phyloP scores from a whole-genome alignment of 331 rosid genomes.

The Pyracantha coccinea region DNA sequence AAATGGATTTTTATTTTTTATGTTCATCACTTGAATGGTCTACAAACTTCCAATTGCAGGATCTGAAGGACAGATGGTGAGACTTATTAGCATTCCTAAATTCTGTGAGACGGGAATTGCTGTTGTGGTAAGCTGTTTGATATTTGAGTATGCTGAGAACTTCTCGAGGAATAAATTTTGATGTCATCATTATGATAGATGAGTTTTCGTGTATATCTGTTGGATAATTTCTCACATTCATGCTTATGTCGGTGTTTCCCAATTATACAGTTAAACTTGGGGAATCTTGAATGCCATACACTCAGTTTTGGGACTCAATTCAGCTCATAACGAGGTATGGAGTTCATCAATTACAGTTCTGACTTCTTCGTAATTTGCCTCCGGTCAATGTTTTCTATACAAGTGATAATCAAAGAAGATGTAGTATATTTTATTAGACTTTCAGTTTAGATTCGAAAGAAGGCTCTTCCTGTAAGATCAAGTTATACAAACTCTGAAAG shows the following conservation, averaged over 20 bases:
- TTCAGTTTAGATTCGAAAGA: neutral
- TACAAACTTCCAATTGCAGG: constrained; percentile 40
- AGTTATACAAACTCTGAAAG: neutral
- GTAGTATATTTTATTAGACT: neutral
- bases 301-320: constrained; percentile 72
- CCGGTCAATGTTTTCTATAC: neutral
- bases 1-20: neutral
- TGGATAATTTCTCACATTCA: neutral
- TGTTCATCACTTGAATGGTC: neutral
- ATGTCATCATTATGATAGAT: neutral
- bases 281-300: constrained; percentile 73
- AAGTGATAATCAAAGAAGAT: neutral
- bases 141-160: neutral
- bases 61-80: constrained; percentile 76
- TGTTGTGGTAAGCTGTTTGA: constrained; percentile 55
- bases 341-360: constrained; percentile 17
- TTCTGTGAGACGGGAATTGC: constrained; percentile 84
- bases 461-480: neutral
- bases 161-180: neutral
- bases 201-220: neutral
- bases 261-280: constrained; percentile 66
- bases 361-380: neutral
- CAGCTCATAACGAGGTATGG: constrained; percentile 21
- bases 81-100: constrained; percentile 78
- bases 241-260: constrained; percentile 13